These are phyloP conservation scores for Starmerella powellii DNA, from an alignment of 805 yeast genomes.

Conservation along the genomic window DNA sequence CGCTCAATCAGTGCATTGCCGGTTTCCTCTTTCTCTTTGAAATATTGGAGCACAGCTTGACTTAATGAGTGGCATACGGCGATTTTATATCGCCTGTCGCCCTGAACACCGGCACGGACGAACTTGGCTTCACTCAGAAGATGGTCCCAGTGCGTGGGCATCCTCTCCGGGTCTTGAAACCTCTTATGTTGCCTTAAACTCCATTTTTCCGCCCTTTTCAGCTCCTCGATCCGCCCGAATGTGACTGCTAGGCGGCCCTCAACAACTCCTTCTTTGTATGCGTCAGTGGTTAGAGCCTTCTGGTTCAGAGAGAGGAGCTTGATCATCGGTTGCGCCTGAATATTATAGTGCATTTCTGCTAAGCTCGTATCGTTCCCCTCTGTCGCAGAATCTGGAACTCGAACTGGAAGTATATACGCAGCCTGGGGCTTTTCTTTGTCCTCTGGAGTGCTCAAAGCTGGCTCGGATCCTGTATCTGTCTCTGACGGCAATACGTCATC, in stretches of 20 bases:
- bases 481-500: background rate
- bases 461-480: no score
- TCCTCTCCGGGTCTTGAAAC: constrained; percentile 51
- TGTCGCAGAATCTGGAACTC: constrained; percentile 30
- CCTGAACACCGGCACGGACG: constrained; percentile 69
- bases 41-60: constrained; percentile 56
- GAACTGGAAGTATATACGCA: constrained; percentile 27
- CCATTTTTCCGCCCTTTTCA: constrained; percentile 81
- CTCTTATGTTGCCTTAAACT: constrained; percentile 72
- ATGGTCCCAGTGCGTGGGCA: constrained; percentile 55
- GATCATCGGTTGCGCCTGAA: constrained; percentile 77
- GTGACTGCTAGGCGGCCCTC: constrained; percentile 88
- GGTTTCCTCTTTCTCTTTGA: constrained; percentile 35
- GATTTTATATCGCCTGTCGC: constrained; percentile 53
- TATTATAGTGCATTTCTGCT: constrained; percentile 74
- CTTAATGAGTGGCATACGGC: constrained; percentile 62
- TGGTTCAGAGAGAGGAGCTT: constrained; percentile 75
- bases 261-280: constrained; percentile 69
- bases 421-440: background rate
- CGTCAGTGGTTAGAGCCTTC: constrained; percentile 72
- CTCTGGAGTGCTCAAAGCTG: background rate
- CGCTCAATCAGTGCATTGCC: background rate
- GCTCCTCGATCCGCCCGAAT: constrained; percentile 81
- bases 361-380: constrained; percentile 34
- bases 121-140: constrained; percentile 68